Evolutionary conservation across 305 asterid species (phyloP).

Genomic region (Withania somnifera): DNA sequence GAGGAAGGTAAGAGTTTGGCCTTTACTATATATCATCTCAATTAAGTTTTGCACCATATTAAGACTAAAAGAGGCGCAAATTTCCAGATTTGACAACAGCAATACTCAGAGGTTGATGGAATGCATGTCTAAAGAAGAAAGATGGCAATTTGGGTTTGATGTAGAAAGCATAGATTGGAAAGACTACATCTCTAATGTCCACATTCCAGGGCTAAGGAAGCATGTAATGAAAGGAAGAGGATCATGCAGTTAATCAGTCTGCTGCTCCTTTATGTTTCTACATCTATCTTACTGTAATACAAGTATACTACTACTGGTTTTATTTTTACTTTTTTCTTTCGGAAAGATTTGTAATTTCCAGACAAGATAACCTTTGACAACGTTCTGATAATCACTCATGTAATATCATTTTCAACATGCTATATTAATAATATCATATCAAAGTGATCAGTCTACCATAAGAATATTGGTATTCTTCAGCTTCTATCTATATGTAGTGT

Average conservation of each 20-base stretch:
- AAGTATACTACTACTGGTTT: background rate
- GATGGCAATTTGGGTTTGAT: slow-evolving; percentile 62
- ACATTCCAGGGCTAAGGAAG: slow-evolving; percentile 86
- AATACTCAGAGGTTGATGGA: slow-evolving; percentile 65
- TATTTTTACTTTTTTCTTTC: background rate
- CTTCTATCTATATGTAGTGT: background rate
- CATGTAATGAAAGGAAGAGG: slow-evolving; percentile 96
- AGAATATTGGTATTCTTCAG: slow-evolving; percentile 4
- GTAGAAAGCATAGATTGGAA: slow-evolving; percentile 85
- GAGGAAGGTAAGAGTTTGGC: slow-evolving; percentile 56
- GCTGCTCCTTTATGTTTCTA: slow-evolving; percentile 15
- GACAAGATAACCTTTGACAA: slow-evolving; percentile 18
- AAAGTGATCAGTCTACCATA: background rate
- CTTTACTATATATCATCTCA: background rate
- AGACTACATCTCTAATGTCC: slow-evolving; percentile 74
- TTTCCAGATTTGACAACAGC: slow-evolving; percentile 89
- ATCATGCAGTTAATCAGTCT: slow-evolving; percentile 16
- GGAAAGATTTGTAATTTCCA: slow-evolving; percentile 13
- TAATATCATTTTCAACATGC: slow-evolving; percentile 12
- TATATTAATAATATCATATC: slow-evolving; percentile 8
- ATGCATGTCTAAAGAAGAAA: slow-evolving; percentile 65
- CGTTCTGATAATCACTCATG: slow-evolving; percentile 14
- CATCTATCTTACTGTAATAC: slow-evolving; percentile 32
- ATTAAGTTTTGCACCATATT: background rate
- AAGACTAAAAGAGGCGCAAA: background rate